Evolutionary conservation across 805 yeast genomes (phyloP), one percentile per base, ranked within the genome.

Genomic region (Suhomyces sp.): DNA sequence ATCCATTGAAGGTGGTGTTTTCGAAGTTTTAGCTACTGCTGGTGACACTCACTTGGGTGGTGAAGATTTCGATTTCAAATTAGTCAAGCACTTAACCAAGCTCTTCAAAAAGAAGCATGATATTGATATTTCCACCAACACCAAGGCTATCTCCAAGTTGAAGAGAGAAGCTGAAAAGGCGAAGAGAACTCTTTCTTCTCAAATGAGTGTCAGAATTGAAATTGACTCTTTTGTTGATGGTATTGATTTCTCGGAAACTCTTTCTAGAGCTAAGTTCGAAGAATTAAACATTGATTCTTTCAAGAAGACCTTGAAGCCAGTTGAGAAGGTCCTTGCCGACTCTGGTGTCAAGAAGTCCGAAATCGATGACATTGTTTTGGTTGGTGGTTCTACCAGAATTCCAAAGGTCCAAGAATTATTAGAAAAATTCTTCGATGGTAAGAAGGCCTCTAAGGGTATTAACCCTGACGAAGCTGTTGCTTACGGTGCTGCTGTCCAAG

Each of bases 401-500:
- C 74, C 74, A 48, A 68, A 68, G 61, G 73, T 68, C 36, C 72
- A 66, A 55, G 70, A 68, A 58, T 63, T 68, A 51, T 65, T 68
- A 37, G 70, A 68, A 47, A 56, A 61, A 44, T 68, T 56, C 64
- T 68, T 68, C 49, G 58, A 58, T 50, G 74, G 73, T 50, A 68
- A 68, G 62, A 66, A 66, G 54, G 71, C 70, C 28, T 65, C 70
- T 41, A 67, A 67, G 58, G 71, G 72, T 54, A 68, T 68, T 46
- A 68, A 68, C 59, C 73, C 74, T 13, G 74, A 68, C 53, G 74
- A 68, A 59, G 74, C 74, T 48, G 74, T 68, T 47, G 74, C 74
- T 25, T 68, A 67, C 55, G 74, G 74, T 62, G 98, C 98, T 61
- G 97, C 98, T 61, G 97, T 90, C 59, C 97, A 90, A 78, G 98